A percentile compares a stretch with the other conserved stretches of the same genome.
Evolutionary conservation across 2,329 filamentous ascomycete genomes (phyloP).

Genomic region (Paraphoma chrysanthemicola): DNA sequence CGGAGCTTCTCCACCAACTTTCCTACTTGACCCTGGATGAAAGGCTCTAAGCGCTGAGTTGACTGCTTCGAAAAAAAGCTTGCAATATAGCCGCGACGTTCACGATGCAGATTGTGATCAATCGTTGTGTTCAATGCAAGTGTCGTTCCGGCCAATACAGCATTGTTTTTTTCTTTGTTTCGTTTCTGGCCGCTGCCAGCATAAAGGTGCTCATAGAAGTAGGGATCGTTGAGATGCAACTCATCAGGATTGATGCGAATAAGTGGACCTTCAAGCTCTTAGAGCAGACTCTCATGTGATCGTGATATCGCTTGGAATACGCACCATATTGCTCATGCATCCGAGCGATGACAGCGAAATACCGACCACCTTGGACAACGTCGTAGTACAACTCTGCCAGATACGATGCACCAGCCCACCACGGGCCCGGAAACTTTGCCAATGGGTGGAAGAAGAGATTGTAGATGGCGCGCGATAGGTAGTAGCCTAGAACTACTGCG

Average conservation of each 20-base stretch:
- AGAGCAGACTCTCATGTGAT: too few species aligned
- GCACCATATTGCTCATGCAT: slow-evolving; percentile 36
- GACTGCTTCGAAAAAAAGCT: slow-evolving; percentile 35
- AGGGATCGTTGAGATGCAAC: slow-evolving; percentile 25
- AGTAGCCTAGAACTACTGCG: slow-evolving; percentile 1
- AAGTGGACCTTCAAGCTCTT: slow-evolving; percentile 12
- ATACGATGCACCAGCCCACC: slow-evolving; percentile 13
- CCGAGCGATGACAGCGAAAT: slow-evolving; percentile 41
- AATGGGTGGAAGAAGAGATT: slow-evolving; percentile 17
- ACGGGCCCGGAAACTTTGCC: slow-evolving; percentile 13
- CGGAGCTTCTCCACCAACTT: slow-evolving; percentile 1
- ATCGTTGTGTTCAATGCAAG: not conserved
- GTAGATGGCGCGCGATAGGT: slow-evolving; percentile 8
- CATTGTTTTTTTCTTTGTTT: not conserved
- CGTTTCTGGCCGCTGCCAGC: slow-evolving; percentile 3
- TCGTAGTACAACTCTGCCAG: slow-evolving; percentile 18
- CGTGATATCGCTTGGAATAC: not conserved
- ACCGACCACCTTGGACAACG: slow-evolving; percentile 25
- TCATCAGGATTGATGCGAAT: slow-evolving; percentile 19
- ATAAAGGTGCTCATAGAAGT: slow-evolving; percentile 16
- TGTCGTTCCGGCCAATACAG: not conserved
- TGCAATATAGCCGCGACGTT: slow-evolving; percentile 27
- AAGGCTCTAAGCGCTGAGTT: slow-evolving; percentile 22
- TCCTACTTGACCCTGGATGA: slow-evolving; percentile 19
- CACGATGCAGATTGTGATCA: slow-evolving; percentile 31